phyloP scores from a whole-genome alignment of 352 stramenopile genomes.

The Globisporangium uncinulatum region DNA sequence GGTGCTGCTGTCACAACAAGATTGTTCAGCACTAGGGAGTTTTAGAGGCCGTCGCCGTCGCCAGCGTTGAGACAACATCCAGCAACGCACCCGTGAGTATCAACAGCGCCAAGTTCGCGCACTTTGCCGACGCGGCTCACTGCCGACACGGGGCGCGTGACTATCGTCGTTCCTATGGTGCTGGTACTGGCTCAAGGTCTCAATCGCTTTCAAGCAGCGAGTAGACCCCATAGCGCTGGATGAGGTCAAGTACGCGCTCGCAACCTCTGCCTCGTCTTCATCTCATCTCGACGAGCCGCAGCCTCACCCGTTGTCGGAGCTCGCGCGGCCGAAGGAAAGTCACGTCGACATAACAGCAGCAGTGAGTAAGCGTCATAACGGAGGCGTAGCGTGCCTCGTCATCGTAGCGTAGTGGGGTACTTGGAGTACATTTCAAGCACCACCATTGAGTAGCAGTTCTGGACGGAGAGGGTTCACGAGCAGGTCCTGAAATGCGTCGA shows the following conservation, averaged over 20 bases:
- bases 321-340: no score
- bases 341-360: no score
- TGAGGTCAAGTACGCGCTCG: neutral
- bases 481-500: no score
- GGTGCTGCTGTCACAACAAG: neutral
- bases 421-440: conserved; percentile 31
- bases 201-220: neutral
- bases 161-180: neutral
- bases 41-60: no score
- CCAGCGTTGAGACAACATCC: neutral
- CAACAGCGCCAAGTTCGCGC: conserved; percentile 2
- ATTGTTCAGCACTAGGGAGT: neutral
- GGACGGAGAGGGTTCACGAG: no score
- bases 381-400: no score
- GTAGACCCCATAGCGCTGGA: neutral
- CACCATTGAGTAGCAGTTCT: no score
- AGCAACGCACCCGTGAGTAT: neutral
- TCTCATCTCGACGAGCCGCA: neutral
- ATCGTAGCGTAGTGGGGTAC: no score
- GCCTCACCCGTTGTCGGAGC: neutral
- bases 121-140: conserved; percentile 1
- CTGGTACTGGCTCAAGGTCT: neutral
- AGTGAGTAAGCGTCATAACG: no score
- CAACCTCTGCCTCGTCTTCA: neutral
- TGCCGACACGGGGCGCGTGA: neutral